Base-by-base conservation (phyloP, 2,329 filamentous ascomycete species). In the Purpureocillium lavendulum region DNA sequence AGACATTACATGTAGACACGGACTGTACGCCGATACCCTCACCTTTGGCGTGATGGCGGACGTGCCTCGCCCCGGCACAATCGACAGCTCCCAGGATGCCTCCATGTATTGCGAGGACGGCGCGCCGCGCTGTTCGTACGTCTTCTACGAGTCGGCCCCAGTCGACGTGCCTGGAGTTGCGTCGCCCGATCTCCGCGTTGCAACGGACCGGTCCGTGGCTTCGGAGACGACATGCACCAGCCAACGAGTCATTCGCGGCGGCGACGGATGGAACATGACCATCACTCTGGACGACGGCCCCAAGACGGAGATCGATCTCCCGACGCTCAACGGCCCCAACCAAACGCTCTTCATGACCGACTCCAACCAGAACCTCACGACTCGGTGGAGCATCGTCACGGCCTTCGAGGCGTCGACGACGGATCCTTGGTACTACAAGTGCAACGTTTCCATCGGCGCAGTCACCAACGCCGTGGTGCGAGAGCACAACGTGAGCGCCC, bases 391-490 rank as follows among this genome's bases (percentile, higher is more conserved):
- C 38, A 33, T 45, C 12, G 50, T 68, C 7, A 45, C 54, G 24
- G 65, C 55, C 3, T 62, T 69, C n/a, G 65, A 69, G 41, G 54
- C 63, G 2, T 63, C 58, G 1, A 15, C 39, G 12, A 52, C 41
- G 1, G 40, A 57, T 5, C 52, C 64, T 0, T 69, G 63, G 63
- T 66, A 57, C 41, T 69, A 69, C 48, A 43, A 38, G 11, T 69
- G 66, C 50, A 61, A 65, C 38, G 52, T 65, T 12, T 61, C 55
- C 1, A 36, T 67, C 5, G 51, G 50, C 1, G 15, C 45, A 2
- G 64, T 65, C 2, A 37, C 30, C 16, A 64, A 52, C 35, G 66
- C 60, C 3, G 49, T 56, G 2, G 49, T 57, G 41, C 57, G 55
- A 7, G 59, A 62, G 38, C 60, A 66, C 38, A 39, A 47, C 1